Base-by-base conservation (phyloP, 176 grass and related monocot species). In the Bromus sterilis region DNA sequence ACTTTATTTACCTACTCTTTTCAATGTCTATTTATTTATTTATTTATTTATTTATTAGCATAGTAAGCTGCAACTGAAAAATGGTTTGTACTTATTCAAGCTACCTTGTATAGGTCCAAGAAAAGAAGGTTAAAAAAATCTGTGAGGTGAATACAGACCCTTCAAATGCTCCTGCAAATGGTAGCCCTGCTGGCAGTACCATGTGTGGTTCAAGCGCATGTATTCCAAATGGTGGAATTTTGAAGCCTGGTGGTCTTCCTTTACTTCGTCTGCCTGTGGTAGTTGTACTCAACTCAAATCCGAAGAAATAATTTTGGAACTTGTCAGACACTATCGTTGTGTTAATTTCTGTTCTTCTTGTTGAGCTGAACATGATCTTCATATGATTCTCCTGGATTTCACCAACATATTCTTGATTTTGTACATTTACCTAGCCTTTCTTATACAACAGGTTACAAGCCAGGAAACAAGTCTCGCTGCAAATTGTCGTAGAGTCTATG, bases 121-220 rank as follows among this genome's bases (percentile, higher is more conserved):
- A 99, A 87, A 99, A 96, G 83, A 99, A 99, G 83, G 77, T 99
- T 29, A 99, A 99, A 72, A 95, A 91, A 77, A 79, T 99, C 48
- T 86, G 82, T 28, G 89, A 93, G 82, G 92, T 90, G 89, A 99
- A 96, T 91, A 75, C 93, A 74, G 69, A 81, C 67, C 64, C 56
- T 91, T 85, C 85, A 91, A 79, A 86, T 79, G 76, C 74, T 80
- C 65, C 21, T 80, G 78, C 76, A 82, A 95, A 99, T 90, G 89
- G 87, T 82, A 56, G 72, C 62, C 72, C 60, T 85, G 78, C 71
- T 83, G 82, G 89, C 66, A 72, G 42, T 77, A 82, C 66, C 33
- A 56, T 69, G 58, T 46, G 37, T 29, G 42, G 63, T 63, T 78
- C 70, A 28, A 85, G 61, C 40, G 35, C 51, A 77, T 73, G 11